phyloP scores from a whole-genome alignment of 495 filamentous ascomycete species.

The Trichoderma parareesei region DNA sequence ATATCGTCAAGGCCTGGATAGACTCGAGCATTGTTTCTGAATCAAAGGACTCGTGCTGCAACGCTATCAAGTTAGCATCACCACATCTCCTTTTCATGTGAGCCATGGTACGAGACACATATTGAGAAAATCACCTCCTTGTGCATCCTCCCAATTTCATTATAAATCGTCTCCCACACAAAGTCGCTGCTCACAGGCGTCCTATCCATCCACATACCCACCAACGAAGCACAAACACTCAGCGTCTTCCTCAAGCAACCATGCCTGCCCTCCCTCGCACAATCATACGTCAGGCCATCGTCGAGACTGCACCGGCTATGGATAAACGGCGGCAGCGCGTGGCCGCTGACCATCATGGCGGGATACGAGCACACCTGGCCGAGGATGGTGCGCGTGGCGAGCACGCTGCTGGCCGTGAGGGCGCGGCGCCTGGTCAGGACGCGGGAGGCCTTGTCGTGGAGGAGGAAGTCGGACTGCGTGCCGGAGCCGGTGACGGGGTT shows the following conservation, averaged over 20 bases:
- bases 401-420: not conserved
- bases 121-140: not conserved
- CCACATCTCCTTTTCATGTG: not conserved
- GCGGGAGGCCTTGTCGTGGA: not conserved
- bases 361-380: conserved; percentile 6
- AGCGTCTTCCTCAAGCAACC: not conserved
- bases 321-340: conserved; percentile 4
- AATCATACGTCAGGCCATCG: not conserved
- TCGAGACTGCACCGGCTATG: not conserved
- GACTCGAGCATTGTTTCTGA: not conserved
- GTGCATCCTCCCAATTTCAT: not conserved
- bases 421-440: not conserved
- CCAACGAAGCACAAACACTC: not conserved
- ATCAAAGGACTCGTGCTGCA: not conserved
- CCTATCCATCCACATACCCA: conserved; percentile 1
- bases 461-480: not conserved
- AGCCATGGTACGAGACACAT: not conserved
- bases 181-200: conserved; percentile 1
- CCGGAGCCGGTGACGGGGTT: not conserved
- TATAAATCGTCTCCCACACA: conserved; percentile 12
- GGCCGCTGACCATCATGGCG: conserved; percentile 5
- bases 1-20: not conserved
- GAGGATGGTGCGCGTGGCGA: not conserved
- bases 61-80: not conserved
- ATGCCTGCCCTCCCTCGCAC: not conserved